These are phyloP conservation scores for Anthracocystis walkeri DNA, from an alignment of 1,284 basidiomycete species.

Conservation along the genomic window DNA sequence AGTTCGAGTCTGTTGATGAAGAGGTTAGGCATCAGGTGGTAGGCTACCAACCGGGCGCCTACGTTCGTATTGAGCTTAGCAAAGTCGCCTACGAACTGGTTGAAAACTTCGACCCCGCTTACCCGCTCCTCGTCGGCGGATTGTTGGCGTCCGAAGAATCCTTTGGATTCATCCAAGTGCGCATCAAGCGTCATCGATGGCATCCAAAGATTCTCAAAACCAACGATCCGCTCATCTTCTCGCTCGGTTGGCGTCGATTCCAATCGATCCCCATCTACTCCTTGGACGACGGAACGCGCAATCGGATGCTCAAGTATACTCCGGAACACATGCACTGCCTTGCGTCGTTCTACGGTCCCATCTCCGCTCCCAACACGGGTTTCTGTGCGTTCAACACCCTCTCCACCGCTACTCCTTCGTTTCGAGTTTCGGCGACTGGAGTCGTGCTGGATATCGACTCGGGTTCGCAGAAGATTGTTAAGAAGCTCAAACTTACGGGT, in stretches of 20 bases:
- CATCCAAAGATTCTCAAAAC: conserved; percentile 92
- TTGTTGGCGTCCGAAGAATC: conserved; percentile 90
- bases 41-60: conserved; percentile 90
- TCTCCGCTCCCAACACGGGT: conserved; percentile 79
- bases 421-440: conserved; percentile 92
- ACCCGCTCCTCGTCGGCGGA: conserved; percentile 92
- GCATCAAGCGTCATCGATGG: conserved; percentile 97
- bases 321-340: conserved; percentile 99
- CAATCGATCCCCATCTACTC: conserved; percentile 95
- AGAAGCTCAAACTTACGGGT: conserved; percentile 97
- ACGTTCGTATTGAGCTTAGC: conserved; percentile 89
- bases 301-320: conserved; percentile 99
- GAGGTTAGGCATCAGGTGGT: conserved; percentile 86
- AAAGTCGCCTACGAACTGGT: conserved; percentile 91
- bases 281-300: conserved; percentile 83
- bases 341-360: conserved; percentile 79
- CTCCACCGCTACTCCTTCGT: conserved; percentile 77
- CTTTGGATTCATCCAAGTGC: conserved; percentile 90
- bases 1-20: conserved; percentile 84
- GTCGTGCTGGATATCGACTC: conserved; percentile 90
- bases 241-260: conserved; percentile 95
- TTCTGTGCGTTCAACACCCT: conserved; percentile 95
- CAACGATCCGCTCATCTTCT: conserved; percentile 95
- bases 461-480: conserved; percentile 85
- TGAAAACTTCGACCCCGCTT: conserved; percentile 89